These are phyloP conservation scores for Exserohilum turcica DNA, from an alignment of 2,329 filamentous ascomycete species.

Conservation along the genomic window DNA sequence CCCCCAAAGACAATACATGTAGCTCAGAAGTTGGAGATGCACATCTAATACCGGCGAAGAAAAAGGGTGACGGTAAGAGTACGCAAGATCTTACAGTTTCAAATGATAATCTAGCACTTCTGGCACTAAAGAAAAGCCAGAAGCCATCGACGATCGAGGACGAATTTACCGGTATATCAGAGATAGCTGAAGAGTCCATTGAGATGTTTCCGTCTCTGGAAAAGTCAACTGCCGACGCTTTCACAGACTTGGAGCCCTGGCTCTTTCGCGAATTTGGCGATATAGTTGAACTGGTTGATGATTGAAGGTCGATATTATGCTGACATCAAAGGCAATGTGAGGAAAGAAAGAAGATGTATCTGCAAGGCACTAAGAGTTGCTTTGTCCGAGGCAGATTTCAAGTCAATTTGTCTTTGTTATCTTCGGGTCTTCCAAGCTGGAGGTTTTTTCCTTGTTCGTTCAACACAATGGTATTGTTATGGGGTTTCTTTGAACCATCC, in stretches of 20 bases:
- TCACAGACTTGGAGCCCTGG: conserved; percentile 47
- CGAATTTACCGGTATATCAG: background rate
- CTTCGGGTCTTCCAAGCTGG: no score
- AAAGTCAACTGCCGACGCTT: conserved; percentile 25
- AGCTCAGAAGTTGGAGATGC: background rate
- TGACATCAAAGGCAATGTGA: no score
- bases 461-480: background rate
- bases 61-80: no score
- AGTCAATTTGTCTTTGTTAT: background rate
- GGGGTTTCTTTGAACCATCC: background rate
- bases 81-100: background rate
- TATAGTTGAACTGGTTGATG: conserved; percentile 46
- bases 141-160: background rate
- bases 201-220: conserved; percentile 1
- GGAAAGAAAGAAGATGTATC: background rate
- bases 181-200: background rate
- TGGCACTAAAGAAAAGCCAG: background rate
- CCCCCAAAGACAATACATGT: background rate
- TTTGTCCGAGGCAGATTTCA: background rate
- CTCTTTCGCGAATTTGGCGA: conserved; percentile 48
- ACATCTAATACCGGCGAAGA: background rate
- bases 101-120: background rate
- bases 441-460: no score
- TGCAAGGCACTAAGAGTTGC: background rate
- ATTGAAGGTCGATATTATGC: conserved; percentile 1